These are phyloP conservation scores for Pochonia chlamydosporia DNA, from an alignment of 2,329 filamentous ascomycete genomes.

Conservation along the genomic window DNA sequence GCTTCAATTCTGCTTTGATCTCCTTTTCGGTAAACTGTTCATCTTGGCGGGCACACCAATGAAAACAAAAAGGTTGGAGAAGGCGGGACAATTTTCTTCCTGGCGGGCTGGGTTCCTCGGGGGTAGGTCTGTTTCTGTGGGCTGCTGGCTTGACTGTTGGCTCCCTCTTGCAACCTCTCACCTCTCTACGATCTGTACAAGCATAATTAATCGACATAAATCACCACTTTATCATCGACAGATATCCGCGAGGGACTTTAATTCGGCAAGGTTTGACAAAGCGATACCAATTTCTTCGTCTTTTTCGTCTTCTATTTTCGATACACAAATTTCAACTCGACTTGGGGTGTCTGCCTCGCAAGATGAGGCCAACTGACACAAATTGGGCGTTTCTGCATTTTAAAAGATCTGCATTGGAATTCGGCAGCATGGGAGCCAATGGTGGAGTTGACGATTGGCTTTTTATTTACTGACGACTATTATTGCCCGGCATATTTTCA, in stretches of 20 bases:
- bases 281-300: slow-evolving; percentile 38
- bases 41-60: slow-evolving; percentile 45
- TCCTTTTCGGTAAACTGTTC: slow-evolving; percentile 37
- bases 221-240: slow-evolving; percentile 24
- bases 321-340: slow-evolving; percentile 14
- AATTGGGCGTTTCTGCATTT: slow-evolving; percentile 29
- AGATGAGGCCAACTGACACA: slow-evolving; percentile 35
- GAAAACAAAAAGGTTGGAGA: slow-evolving; percentile 31
- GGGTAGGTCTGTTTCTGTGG: slow-evolving; percentile 19
- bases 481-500: slow-evolving; percentile 13
- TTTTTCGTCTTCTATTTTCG: slow-evolving; percentile 22
- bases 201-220: slow-evolving; percentile 42
- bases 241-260: slow-evolving; percentile 20
- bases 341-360: slow-evolving; percentile 24
- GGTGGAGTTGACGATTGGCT: slow-evolving; percentile 11
- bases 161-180: slow-evolving; percentile 22
- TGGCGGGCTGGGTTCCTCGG: slow-evolving; percentile 32
- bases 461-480: slow-evolving; percentile 1
- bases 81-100: slow-evolving; percentile 24
- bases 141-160: slow-evolving; percentile 22
- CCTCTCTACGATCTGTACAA: slow-evolving; percentile 34
- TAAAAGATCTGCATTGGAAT: slow-evolving; percentile 16
- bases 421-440: slow-evolving; percentile 11
- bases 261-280: slow-evolving; percentile 27
- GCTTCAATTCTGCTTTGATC: slow-evolving; percentile 20